Base-by-base conservation (phyloP, 2,329 filamentous ascomycete genomes). In the Fusarium pseudonygamai region DNA sequence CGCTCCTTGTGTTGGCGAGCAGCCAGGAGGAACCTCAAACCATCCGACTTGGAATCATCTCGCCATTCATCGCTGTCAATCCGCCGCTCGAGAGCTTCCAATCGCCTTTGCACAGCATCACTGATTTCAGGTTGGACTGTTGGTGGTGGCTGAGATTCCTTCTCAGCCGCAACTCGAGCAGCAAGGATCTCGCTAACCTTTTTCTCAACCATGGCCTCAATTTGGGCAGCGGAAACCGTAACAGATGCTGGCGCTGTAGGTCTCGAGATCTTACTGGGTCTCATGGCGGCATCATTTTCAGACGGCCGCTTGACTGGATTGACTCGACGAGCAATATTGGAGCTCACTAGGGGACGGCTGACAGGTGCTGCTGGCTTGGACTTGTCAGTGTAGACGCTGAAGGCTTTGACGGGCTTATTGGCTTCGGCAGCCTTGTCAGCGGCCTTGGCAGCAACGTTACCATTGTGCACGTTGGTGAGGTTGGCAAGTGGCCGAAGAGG, bases 121-220 rank as follows among this genome's bases (percentile, higher is more conserved):
- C 91, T 93, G 42, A 96, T 87, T 42, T 90, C 88, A 7, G 80
- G 86, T 26, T 80, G 79, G 12, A 66, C 69, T 63, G 78, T 78
- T 65, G 83, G 71, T 74, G 81, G 72, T 30, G 80, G 76, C 16
- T 81, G 77, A 37, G 78, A 72, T n/a, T 80, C 73, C 55, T 80
- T 79, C 67, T 87, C 82, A 22, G 87, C 83, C 46, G 92, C 89
- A 39, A 77, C 74, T 60, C 92, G 90, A n/a, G 92, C 91, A 0
- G 95, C 94, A 3, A 98, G 86, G 40, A 96, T 95, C 83, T 97
- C 95, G 67, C 93, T 92, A 2, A 98, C 93, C 78, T 97, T 97
- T 76, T 93, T 93, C 82, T 97, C 93, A 3, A 98, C 94, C 84
- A 98, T 91, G 43, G 95, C 93, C 80, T 98, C 95, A 68, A 98